Evolutionary conservation across 2,329 filamentous ascomycete genomes (phyloP).

Genomic region (Aspergillus sp.): DNA sequence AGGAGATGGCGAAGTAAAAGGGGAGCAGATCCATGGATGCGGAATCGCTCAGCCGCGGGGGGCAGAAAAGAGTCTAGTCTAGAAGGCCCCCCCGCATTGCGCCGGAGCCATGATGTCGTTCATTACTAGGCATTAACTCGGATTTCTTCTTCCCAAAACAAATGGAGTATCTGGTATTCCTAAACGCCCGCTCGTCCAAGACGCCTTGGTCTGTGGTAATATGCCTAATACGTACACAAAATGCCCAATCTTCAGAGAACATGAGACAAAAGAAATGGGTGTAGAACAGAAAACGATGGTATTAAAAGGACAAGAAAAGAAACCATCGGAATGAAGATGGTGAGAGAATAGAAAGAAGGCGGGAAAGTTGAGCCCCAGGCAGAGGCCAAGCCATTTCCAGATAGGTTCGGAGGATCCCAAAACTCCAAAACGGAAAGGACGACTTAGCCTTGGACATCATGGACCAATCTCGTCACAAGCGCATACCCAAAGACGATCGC

Average conservation of each 20-base stretch:
- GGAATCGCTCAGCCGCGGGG: background rate
- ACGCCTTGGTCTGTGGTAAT: background rate
- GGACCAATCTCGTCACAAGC: constrained; percentile 71
- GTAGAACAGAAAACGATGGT: too few species aligned
- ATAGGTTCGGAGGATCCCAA: too few species aligned
- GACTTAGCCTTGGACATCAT: constrained; percentile 43
- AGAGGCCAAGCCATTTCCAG: too few species aligned
- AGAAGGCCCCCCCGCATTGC: background rate
- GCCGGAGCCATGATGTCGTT: background rate
- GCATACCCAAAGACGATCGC: constrained; percentile 77
- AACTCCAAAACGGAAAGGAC: background rate
- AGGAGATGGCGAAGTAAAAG: background rate
- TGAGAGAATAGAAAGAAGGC: background rate
- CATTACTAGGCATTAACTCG: too few species aligned
- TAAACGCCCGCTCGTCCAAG: constrained; percentile 6
- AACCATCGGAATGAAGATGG: too few species aligned
- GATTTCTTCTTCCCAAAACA: too few species aligned
- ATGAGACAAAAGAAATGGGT: too few species aligned
- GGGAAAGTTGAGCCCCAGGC: background rate
- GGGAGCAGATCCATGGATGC: background rate
- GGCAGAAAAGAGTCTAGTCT: background rate
- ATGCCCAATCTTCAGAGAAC: too few species aligned
- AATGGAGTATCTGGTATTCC: background rate
- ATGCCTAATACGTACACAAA: too few species aligned
- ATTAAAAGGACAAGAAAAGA: too few species aligned